These are phyloP conservation scores for Cutaneotrichosporon cavernicola DNA, from an alignment of 1,284 basidiomycete genomes.

Conservation along the genomic window DNA sequence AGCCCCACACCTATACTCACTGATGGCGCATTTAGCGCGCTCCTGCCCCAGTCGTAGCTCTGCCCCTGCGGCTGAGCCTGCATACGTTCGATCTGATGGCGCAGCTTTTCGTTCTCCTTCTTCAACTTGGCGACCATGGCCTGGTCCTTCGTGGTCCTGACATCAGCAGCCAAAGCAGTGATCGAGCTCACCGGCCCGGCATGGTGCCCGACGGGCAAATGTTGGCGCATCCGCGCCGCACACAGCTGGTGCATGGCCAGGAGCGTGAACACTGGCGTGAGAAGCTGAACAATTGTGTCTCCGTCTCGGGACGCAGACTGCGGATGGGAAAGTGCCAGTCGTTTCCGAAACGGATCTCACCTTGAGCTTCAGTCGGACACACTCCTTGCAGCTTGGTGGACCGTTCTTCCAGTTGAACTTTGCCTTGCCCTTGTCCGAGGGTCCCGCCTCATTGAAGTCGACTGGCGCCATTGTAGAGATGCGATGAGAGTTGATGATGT, in stretches of 20 bases:
- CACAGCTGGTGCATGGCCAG: constrained; percentile 31
- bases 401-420: constrained; percentile 30
- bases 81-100: constrained; percentile 10
- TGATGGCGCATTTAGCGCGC: not conserved
- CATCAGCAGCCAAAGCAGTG: constrained; percentile 4
- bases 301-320: not conserved
- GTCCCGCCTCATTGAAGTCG: not conserved
- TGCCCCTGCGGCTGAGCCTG: constrained; percentile 5
- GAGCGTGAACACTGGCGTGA: constrained; percentile 27
- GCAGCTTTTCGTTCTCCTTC: constrained; percentile 26
- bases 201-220: constrained; percentile 28
- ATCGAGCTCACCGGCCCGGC: constrained; percentile 22
- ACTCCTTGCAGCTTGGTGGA: constrained; percentile 29
- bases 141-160: constrained; percentile 23
- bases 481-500: not conserved
- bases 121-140: constrained; percentile 21
- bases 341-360: constrained; percentile 14
- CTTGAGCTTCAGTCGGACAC: constrained; percentile 31
- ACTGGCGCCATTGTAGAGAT: not conserved
- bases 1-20: not conserved
- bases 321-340: not conserved
- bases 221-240: constrained; percentile 27
- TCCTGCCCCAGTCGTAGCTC: constrained; percentile 11
- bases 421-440: constrained; percentile 11
- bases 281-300: not conserved